Evolutionary conservation across 495 filamentous ascomycete genomes (phyloP).

Genomic region (Penicillium pulvis): DNA sequence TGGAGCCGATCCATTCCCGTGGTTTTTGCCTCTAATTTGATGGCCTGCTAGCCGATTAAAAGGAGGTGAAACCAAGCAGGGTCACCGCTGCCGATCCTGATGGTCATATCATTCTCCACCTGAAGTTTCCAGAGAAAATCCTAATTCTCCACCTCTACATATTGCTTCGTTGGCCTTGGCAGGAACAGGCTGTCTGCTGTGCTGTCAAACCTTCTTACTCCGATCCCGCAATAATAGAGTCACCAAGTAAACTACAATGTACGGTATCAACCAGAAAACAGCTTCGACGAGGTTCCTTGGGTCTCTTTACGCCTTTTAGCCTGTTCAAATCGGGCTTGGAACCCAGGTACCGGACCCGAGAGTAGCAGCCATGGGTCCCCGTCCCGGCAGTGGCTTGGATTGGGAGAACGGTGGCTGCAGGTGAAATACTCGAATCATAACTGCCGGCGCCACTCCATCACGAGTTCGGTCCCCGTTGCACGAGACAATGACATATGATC

Average conservation of each 20-base stretch:
- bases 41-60: conserved; percentile 26
- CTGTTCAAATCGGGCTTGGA: not conserved
- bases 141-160: conserved; percentile 3
- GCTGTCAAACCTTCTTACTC: too few relatives aligned
- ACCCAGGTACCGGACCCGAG: conserved; percentile 17
- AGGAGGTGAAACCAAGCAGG: conserved; percentile 33
- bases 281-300: not conserved
- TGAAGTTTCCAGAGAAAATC: not conserved
- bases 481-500: conserved; percentile 11
- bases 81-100: conserved; percentile 35
- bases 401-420: conserved; percentile 12
- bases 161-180: conserved; percentile 5
- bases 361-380: conserved; percentile 17
- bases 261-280: not conserved
- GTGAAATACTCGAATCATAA: conserved; percentile 22
- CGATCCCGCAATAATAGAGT: too few relatives aligned
- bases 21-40: conserved; percentile 27
- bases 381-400: conserved; percentile 24
- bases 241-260: too few relatives aligned
- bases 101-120: conserved; percentile 6
- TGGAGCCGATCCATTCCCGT: conserved; percentile 39
- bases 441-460: conserved; percentile 27
- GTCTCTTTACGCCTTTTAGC: not conserved
- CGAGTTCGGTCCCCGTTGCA: conserved; percentile 20
- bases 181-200: conserved; percentile 1